A percentile compares a stretch with the other conserved stretches of the same genome.
Conservation (phyloP, 2,329 filamentous ascomycete genomes). For the Dendrostoma leiphaemia region DNA sequence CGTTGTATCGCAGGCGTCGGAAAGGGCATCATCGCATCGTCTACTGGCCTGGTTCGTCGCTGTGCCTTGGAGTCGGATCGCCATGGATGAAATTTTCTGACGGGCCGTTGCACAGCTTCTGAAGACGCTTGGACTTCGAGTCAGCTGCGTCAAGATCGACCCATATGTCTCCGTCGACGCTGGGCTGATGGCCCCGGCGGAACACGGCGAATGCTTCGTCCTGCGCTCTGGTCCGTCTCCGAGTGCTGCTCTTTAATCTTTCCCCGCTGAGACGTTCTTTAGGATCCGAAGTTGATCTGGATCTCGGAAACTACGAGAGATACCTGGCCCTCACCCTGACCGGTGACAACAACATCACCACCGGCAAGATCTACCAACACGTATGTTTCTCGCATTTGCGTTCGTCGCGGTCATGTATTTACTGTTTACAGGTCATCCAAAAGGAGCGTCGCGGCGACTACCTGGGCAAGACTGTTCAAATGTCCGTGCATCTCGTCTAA, state of each 20-base stretch:
- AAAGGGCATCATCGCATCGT: constrained; percentile 20
- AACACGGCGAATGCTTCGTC: constrained; percentile 86
- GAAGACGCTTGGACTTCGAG: constrained; percentile 77
- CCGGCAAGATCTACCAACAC: constrained; percentile 90
- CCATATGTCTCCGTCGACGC: constrained; percentile 43
- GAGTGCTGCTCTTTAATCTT: not conserved
- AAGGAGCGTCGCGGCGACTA: constrained; percentile 69
- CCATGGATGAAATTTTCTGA: constrained; percentile 5
- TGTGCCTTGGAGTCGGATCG: not conserved
- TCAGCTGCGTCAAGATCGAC: constrained; percentile 56
- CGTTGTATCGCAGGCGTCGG: constrained; percentile 13
- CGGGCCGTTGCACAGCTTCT: constrained; percentile 50
- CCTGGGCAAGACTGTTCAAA: constrained; percentile 83
- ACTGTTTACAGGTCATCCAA: constrained; percentile 37
- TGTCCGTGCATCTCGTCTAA: constrained; percentile 37
- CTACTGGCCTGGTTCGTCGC: constrained; percentile 15
- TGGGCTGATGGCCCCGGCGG: constrained; percentile 35
- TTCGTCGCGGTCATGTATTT: not conserved
- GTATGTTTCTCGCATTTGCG: constrained; percentile 62
- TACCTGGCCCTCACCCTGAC: constrained; percentile 82
- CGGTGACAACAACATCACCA: constrained; percentile 93
- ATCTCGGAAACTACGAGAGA: constrained; percentile 57
- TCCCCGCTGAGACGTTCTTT: not conserved
- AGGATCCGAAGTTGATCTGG: constrained; percentile 43
- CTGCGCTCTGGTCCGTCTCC: constrained; percentile 44